Conservation (phyloP, 2,329 filamentous ascomycete species). For the Venturia asperata region DNA sequence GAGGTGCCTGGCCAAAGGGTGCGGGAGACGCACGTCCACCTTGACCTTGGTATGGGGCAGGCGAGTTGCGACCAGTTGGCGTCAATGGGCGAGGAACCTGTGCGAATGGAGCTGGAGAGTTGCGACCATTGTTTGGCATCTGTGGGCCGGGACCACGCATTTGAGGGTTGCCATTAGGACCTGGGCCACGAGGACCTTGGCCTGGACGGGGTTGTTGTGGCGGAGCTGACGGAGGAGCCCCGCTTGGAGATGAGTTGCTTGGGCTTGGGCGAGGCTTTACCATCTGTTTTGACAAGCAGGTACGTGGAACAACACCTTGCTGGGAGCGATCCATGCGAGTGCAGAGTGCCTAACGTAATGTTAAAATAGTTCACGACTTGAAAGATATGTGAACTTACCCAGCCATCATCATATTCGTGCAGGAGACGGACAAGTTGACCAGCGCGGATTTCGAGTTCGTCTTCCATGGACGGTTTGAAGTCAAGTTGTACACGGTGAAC, state of each 20-base stretch:
- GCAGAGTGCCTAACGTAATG: constrained; percentile 64
- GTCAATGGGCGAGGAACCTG: constrained; percentile 21
- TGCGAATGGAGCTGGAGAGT: constrained; percentile 27
- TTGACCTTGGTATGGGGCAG: constrained; percentile 25
- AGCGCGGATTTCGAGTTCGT: constrained; percentile 74
- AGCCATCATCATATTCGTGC: constrained; percentile 97
- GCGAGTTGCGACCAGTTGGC: constrained; percentile 22
- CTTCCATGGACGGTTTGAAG: constrained; percentile 85
- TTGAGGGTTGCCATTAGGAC: constrained; percentile 29
- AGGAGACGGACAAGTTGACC: constrained; percentile 83
- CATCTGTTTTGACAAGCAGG: constrained; percentile 84
- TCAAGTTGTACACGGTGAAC: constrained; percentile 93
- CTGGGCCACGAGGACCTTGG: constrained; percentile 24
- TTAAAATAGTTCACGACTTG: constrained; percentile 24
- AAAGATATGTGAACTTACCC: constrained; percentile 56
- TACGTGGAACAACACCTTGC: constrained; percentile 89
- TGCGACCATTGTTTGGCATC: constrained; percentile 18
- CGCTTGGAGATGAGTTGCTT: background rate
- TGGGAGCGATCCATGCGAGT: constrained; percentile 81
- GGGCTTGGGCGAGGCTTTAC: constrained; percentile 71
- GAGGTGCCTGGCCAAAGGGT: constrained; percentile 22
- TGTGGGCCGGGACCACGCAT: constrained; percentile 27
- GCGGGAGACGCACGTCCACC: constrained; percentile 20
- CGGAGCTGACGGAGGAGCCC: constrained; percentile 38
- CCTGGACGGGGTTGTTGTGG: constrained; percentile 6